phyloP scores from a whole-genome alignment of 2,329 filamentous ascomycete genomes.

The Exophiala phaeomuriformis region DNA sequence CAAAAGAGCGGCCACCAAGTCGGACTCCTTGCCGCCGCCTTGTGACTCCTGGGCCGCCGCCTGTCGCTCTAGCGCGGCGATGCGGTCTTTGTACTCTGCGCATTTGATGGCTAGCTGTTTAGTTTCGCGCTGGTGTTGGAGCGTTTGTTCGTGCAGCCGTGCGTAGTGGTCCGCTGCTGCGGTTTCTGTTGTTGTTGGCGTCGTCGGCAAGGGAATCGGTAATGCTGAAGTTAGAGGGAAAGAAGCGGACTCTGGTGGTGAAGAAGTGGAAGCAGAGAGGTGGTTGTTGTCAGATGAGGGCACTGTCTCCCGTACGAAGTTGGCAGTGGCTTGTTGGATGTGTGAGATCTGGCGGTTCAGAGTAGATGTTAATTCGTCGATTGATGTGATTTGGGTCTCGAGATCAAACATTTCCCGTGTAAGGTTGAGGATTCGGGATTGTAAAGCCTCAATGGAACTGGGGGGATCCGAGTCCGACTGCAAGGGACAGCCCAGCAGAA shows the following conservation, averaged over 20 bases:
- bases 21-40: neutral
- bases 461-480: constrained; percentile 17
- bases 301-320: neutral
- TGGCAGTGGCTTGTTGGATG: constrained; percentile 8
- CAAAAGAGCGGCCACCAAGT: neutral
- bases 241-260: no score
- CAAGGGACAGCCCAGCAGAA: constrained; percentile 7
- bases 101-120: constrained; percentile 61
- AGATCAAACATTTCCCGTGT: constrained; percentile 47
- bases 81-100: constrained; percentile 57
- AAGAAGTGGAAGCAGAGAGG: neutral
- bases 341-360: constrained; percentile 26
- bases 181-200: constrained; percentile 43
- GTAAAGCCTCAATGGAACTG: constrained; percentile 1
- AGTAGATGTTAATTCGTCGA: constrained; percentile 5
- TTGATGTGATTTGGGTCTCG: constrained; percentile 46
- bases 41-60: neutral
- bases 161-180: constrained; percentile 16
- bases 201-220: neutral
- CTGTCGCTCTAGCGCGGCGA: constrained; percentile 37
- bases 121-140: constrained; percentile 63
- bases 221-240: neutral
- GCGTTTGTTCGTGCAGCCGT: constrained; percentile 57
- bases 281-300: neutral
- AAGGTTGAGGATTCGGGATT: constrained; percentile 45